A percentile compares a stretch with the other conserved stretches of the same genome.
phyloP scores from a whole-genome alignment of 257 asterid species.

The Lantana camara region DNA sequence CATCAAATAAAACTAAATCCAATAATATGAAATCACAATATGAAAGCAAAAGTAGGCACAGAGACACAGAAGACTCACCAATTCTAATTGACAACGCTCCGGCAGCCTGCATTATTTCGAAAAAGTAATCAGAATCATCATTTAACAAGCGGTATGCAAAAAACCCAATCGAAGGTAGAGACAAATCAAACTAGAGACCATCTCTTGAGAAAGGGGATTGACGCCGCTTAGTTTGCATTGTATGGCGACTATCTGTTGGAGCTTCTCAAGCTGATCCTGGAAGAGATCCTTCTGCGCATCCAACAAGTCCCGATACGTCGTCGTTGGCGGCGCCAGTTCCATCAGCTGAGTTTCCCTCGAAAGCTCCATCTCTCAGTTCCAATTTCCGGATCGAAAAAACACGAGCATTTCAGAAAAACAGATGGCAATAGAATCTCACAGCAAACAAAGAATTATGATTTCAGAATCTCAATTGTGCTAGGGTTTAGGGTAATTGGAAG shows the following conservation, averaged over 20 bases:
- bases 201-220: conserved; percentile 97
- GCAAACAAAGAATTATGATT: neutral
- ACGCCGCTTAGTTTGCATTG: conserved; percentile 95
- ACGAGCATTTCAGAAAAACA: conserved; percentile 24
- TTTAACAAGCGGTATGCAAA: neutral
- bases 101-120: conserved; percentile 79
- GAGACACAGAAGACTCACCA: conserved; percentile 49
- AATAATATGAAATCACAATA: neutral
- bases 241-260: conserved; percentile 62
- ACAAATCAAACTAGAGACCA: conserved; percentile 46
- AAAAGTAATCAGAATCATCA: conserved; percentile 17
- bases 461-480: neutral
- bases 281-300: conserved; percentile 66
- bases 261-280: conserved; percentile 70
- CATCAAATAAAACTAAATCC: neutral
- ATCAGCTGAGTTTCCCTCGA: conserved; percentile 45
- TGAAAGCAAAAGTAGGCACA: neutral
- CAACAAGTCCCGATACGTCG: conserved; percentile 58
- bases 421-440: neutral
- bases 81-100: conserved; percentile 95
- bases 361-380: conserved; percentile 45
- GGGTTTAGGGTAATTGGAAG: conserved; percentile 16
- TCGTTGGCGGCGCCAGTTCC: conserved; percentile 49
- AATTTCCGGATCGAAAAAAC: conserved; percentile 22
- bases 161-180: neutral